phyloP scores from a whole-genome alignment of 75 land plant species.

The Picea glauca region DNA sequence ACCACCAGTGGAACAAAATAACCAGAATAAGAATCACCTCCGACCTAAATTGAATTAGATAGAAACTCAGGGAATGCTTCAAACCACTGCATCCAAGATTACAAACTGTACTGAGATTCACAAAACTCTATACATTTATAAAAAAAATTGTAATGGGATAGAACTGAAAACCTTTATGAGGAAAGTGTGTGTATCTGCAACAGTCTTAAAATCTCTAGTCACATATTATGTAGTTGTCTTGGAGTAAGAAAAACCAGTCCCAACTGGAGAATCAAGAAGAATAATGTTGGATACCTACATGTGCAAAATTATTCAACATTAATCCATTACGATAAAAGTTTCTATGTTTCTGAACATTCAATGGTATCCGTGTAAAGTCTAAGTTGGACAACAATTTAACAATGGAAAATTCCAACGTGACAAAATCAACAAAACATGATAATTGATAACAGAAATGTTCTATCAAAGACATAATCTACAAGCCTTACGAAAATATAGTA shows the following conservation, averaged over 20 bases:
- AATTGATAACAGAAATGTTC: background rate
- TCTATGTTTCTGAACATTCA: background rate
- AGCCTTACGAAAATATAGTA: background rate
- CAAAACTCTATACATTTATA: background rate
- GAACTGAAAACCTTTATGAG: slow-evolving; percentile 39
- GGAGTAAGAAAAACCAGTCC: slow-evolving; percentile 48
- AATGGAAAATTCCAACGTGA: background rate
- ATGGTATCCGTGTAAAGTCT: background rate
- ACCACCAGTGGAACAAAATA: slow-evolving; percentile 35
- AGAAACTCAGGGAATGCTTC: slow-evolving; percentile 41
- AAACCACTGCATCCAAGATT: slow-evolving; percentile 51
- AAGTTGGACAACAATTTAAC: background rate
- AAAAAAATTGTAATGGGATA: background rate
- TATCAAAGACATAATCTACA: background rate
- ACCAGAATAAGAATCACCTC: slow-evolving; percentile 71
- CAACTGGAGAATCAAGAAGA: slow-evolving; percentile 47
- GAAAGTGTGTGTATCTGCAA: slow-evolving; percentile 31
- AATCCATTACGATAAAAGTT: background rate
- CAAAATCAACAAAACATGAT: background rate
- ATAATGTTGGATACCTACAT: slow-evolving; percentile 37
- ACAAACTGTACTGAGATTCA: background rate
- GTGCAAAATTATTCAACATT: background rate
- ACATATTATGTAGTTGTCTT: slow-evolving; percentile 22
- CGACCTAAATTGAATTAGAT: slow-evolving; percentile 42
- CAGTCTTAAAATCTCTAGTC: slow-evolving; percentile 24